phyloP scores from a whole-genome alignment of 2,329 filamentous ascomycete genomes.

The Colletotrichum euphorbiae region DNA sequence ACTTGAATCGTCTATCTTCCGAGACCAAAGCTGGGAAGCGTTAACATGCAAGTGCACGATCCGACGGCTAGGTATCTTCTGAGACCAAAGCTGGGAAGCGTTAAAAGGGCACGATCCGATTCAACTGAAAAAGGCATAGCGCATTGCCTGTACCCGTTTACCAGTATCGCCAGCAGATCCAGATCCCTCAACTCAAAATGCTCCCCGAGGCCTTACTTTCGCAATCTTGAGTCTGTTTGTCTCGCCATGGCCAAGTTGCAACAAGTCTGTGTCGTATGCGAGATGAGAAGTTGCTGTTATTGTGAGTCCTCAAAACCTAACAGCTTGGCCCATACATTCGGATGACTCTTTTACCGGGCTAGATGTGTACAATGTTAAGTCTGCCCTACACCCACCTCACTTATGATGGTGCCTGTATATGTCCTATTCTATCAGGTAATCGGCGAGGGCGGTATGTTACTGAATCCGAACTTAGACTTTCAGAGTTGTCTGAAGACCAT shows the following conservation, averaged over 20 bases:
- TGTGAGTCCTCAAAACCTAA: too few relatives aligned
- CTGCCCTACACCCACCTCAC: background rate
- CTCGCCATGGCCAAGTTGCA: background rate
- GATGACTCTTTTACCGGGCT: background rate
- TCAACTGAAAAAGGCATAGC: too few relatives aligned
- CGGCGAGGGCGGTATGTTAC: background rate
- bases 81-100: too few relatives aligned
- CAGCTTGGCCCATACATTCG: background rate
- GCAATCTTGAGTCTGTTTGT: too few relatives aligned
- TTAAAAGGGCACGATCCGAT: too few relatives aligned
- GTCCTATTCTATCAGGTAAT: background rate
- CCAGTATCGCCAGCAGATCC: too few relatives aligned
- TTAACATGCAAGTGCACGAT: too few relatives aligned
- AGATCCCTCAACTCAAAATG: too few relatives aligned
- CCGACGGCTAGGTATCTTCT: too few relatives aligned
- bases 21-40: background rate
- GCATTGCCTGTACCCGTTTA: too few relatives aligned
- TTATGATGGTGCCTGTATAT: background rate
- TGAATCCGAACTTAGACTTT: background rate
- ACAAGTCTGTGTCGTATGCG: background rate
- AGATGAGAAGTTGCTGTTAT: conserved; percentile 3
- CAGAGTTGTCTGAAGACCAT: background rate
- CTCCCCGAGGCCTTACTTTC: too few relatives aligned
- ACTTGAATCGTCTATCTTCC: background rate
- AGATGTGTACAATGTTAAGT: background rate